phyloP scores from a whole-genome alignment of 2,329 filamentous ascomycete species.

The Leptographium galeiforme region DNA sequence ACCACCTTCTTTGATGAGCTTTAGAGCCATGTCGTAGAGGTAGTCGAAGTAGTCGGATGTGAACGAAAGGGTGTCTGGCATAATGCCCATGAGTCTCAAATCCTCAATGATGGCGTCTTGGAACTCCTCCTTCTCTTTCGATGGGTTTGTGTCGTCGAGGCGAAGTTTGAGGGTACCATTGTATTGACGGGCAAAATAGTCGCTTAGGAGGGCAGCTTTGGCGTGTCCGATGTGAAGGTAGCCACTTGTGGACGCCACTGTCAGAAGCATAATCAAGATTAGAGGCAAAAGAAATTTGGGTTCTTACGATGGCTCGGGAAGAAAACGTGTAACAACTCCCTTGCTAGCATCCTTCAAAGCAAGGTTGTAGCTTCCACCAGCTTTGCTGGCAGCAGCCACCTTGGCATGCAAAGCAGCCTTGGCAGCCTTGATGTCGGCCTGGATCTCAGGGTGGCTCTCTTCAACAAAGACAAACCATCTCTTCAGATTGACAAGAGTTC shows the following conservation, averaged over 20 bases:
- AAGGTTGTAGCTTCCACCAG: constrained; percentile 80
- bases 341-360: constrained; percentile 72
- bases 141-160: constrained; percentile 95
- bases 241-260: constrained; percentile 27
- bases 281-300: no score
- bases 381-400: constrained; percentile 55
- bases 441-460: constrained; percentile 64
- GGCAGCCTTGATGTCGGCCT: constrained; percentile 54
- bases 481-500: constrained; percentile 59
- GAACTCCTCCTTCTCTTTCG: constrained; percentile 94
- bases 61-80: constrained; percentile 73
- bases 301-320: constrained; percentile 75
- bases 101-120: constrained; percentile 91
- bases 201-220: constrained; percentile 60
- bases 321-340: constrained; percentile 83
- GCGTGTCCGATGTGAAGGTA: constrained; percentile 94
- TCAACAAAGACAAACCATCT: constrained; percentile 86
- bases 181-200: constrained; percentile 94
- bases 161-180: constrained; percentile 81
- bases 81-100: constrained; percentile 79
- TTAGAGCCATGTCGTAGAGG: constrained; percentile 72
- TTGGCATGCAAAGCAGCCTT: constrained; percentile 57
- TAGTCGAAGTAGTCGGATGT: constrained; percentile 94
- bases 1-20: constrained; percentile 72
- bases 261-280: constrained; percentile 5